Conservation (phyloP, 495 filamentous ascomycete species). For the Cairneyella variabilis region DNA sequence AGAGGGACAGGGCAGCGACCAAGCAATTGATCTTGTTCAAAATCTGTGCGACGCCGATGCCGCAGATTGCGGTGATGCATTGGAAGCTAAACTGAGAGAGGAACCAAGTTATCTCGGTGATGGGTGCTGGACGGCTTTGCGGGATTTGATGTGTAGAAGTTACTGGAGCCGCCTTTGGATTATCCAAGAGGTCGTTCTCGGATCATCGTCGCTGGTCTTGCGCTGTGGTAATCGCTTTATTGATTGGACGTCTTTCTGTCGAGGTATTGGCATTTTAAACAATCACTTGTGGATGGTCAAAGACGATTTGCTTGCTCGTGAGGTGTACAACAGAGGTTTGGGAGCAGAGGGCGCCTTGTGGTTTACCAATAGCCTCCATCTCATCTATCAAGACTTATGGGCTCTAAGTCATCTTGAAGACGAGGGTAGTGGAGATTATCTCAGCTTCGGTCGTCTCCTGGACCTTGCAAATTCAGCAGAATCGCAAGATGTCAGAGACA, state of each 20-base stretch:
- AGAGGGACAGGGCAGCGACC: slow-evolving; percentile 5
- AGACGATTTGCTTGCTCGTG: slow-evolving; percentile 8
- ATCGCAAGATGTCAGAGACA: slow-evolving; percentile 17
- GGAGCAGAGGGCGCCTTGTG: neutral
- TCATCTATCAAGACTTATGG: slow-evolving; percentile 7
- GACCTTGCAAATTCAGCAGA: slow-evolving; percentile 16
- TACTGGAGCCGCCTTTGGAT: slow-evolving; percentile 21
- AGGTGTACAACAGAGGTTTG: neutral
- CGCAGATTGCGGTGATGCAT: neutral
- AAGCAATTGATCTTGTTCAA: slow-evolving; percentile 5
- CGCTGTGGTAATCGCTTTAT: slow-evolving; percentile 10
- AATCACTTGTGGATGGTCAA: slow-evolving; percentile 17
- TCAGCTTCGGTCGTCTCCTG: slow-evolving; percentile 9
- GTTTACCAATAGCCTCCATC: slow-evolving; percentile 14
- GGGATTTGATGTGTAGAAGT: slow-evolving; percentile 3
- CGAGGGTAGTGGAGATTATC: neutral
- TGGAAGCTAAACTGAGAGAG: neutral
- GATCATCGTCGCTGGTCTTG: slow-evolving; percentile 3
- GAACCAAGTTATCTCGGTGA: slow-evolving; percentile 11
- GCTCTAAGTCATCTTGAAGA: slow-evolving; percentile 2
- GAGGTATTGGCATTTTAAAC: slow-evolving; percentile 5
- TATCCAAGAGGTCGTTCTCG: slow-evolving; percentile 19
- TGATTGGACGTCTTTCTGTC: slow-evolving; percentile 23
- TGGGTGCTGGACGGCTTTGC: slow-evolving; percentile 5
- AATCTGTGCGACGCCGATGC: neutral